Evolutionary conservation across 345 rosid genomes (phyloP).

Genomic region (Boechera retrofracta): DNA sequence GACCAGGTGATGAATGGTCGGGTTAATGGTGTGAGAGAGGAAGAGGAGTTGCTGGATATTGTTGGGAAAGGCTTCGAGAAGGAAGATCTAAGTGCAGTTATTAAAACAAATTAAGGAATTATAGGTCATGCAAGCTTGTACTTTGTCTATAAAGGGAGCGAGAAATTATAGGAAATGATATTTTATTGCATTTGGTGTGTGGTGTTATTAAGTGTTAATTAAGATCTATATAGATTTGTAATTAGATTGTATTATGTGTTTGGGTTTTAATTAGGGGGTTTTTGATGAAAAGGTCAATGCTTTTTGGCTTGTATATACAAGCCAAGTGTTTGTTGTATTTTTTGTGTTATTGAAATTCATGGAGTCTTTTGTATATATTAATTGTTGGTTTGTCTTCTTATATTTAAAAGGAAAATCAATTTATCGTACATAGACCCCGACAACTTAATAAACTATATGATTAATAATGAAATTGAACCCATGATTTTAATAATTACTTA

Average conservation of each 20-base stretch:
- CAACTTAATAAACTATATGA: too few relatives aligned
- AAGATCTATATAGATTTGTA: constrained; percentile 29
- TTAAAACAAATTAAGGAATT: constrained; percentile 22
- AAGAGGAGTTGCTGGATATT: constrained; percentile 46
- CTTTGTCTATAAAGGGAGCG: constrained; percentile 28
- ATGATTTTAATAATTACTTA: too few relatives aligned
- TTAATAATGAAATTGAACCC: too few relatives aligned
- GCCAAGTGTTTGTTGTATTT: constrained; percentile 26
- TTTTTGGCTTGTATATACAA: constrained; percentile 15
- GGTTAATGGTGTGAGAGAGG: constrained; percentile 50
- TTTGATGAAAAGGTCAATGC: constrained; percentile 28
- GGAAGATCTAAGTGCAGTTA: constrained; percentile 33
- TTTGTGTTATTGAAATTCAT: constrained; percentile 20
- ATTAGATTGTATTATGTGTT: constrained; percentile 36
- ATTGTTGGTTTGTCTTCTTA: neutral
- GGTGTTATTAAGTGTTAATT: constrained; percentile 28
- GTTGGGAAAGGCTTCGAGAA: constrained; percentile 42
- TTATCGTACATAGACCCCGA: too few relatives aligned
- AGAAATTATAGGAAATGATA: constrained; percentile 21
- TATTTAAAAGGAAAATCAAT: too few relatives aligned
- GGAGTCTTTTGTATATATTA: neutral
- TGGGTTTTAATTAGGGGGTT: constrained; percentile 17
- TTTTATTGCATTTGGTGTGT: constrained; percentile 34
- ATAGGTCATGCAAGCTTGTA: constrained; percentile 26
- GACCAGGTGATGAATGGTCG: constrained; percentile 47